Conservation (phyloP, 1,284 basidiomycete species). For the Ganoderma lucidum region DNA sequence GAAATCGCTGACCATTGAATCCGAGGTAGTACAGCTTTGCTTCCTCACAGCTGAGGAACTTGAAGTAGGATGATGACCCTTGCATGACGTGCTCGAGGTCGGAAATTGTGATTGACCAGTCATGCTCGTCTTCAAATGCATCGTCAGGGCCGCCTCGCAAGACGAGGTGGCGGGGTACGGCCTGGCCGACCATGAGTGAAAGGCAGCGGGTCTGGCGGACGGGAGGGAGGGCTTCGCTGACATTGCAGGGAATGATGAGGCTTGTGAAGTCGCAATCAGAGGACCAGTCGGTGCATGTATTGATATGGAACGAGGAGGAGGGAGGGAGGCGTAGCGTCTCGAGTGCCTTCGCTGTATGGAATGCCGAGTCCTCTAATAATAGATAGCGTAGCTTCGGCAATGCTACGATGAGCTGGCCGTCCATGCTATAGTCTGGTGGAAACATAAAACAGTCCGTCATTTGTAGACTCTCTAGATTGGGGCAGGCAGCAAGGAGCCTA, state of each 20-base stretch:
- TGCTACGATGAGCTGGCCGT: background rate
- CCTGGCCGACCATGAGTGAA: background rate
- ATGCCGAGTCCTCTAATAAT: background rate
- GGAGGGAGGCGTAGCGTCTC: background rate
- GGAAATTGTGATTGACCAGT: background rate
- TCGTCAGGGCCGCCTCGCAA: background rate
- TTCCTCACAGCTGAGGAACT: background rate
- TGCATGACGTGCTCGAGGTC: background rate
- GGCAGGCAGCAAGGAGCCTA: background rate
- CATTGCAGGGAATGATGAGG: background rate
- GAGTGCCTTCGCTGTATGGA: no score
- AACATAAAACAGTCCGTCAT: background rate
- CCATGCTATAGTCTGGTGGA: background rate
- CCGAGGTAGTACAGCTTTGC: background rate
- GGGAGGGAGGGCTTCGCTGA: background rate
- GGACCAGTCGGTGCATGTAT: background rate
- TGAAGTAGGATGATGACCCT: background rate
- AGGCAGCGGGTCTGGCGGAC: background rate
- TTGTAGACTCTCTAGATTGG: background rate
- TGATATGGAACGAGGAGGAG: background rate
- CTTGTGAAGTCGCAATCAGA: background rate
- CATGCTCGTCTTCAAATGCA: background rate
- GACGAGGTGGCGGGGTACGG: background rate
- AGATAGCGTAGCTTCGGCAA: background rate
- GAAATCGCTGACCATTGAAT: background rate